A percentile compares a stretch with the other conserved stretches of the same genome.
Conservation (phyloP, 495 filamentous ascomycete species). For the Neurospora cerealis region DNA sequence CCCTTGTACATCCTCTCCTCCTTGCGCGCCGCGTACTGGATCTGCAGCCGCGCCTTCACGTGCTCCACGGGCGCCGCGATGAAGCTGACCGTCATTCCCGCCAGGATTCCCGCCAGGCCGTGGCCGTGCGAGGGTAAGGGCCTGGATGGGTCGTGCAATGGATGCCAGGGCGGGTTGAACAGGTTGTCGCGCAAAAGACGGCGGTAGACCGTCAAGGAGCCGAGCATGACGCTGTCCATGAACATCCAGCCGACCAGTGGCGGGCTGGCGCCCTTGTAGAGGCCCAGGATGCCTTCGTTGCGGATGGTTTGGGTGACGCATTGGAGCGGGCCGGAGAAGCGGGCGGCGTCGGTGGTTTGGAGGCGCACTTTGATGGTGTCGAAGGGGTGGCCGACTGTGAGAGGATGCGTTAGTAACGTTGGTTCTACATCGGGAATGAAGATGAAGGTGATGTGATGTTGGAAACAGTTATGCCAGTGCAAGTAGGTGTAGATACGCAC, state of each 20-base stretch:
- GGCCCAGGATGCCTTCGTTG: slow-evolving; percentile 65
- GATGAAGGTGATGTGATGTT: neutral
- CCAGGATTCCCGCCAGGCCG: slow-evolving; percentile 75
- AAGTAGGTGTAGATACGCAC: slow-evolving; percentile 33
- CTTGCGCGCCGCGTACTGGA: slow-evolving; percentile 77
- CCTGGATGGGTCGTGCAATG: slow-evolving; percentile 22
- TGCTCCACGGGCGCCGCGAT: slow-evolving; percentile 93
- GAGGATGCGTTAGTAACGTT: neutral
- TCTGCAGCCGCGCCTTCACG: slow-evolving; percentile 85
- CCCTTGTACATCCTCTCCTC: slow-evolving; percentile 68
- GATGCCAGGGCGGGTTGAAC: slow-evolving; percentile 49
- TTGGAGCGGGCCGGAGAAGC: slow-evolving; percentile 79
- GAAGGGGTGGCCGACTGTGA: slow-evolving; percentile 52
- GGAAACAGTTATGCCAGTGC: too few species aligned
- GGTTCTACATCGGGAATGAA: neutral
- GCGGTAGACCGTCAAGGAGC: slow-evolving; percentile 81
- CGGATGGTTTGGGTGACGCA: slow-evolving; percentile 73
- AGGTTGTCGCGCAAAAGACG: slow-evolving; percentile 67
- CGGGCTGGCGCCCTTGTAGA: slow-evolving; percentile 89
- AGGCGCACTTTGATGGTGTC: slow-evolving; percentile 95
- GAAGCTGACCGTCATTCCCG: slow-evolving; percentile 82
- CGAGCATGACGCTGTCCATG: slow-evolving; percentile 95
- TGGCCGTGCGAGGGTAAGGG: slow-evolving; percentile 66
- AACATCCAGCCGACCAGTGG: slow-evolving; percentile 95
- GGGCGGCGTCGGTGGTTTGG: slow-evolving; percentile 68